These are phyloP conservation scores for Mycena pura DNA, from an alignment of 768 basidiomycete species.

Conservation along the genomic window DNA sequence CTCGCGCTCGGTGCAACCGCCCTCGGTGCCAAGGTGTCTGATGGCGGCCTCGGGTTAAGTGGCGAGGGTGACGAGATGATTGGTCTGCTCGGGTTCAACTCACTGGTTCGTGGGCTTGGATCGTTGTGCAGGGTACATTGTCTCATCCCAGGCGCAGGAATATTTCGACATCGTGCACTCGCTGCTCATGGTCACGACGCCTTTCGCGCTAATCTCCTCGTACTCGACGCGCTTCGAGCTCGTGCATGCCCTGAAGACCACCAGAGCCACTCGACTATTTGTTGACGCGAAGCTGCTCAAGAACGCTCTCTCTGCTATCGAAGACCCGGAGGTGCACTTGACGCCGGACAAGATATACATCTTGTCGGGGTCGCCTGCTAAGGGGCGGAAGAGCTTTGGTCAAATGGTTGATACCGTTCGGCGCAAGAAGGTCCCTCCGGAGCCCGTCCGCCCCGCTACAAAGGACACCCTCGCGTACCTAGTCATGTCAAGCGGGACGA, in stretches of 20 bases:
- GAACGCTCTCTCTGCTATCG: slow-evolving; percentile 21
- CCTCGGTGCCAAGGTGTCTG: slow-evolving; percentile 48
- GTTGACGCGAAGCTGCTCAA: slow-evolving; percentile 53
- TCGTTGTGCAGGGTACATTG: background rate
- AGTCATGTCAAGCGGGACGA: slow-evolving; percentile 81
- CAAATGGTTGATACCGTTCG: slow-evolving; percentile 51
- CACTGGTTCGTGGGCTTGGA: slow-evolving; percentile 51
- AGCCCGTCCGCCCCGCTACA: slow-evolving; percentile 51
- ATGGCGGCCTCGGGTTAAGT: slow-evolving; percentile 64
- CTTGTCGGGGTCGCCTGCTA: slow-evolving; percentile 45
- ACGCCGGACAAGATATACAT: slow-evolving; percentile 55
- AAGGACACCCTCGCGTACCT: slow-evolving; percentile 70
- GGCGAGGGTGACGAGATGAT: slow-evolving; percentile 60
- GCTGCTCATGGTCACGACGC: slow-evolving; percentile 54
- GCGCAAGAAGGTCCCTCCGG: slow-evolving; percentile 43
- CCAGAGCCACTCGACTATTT: slow-evolving; percentile 59
- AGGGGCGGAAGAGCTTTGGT: slow-evolving; percentile 51
- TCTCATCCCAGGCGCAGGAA: slow-evolving; percentile 47
- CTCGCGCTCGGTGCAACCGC: slow-evolving; percentile 65
- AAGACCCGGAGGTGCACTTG: slow-evolving; percentile 39
- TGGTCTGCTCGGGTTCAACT: slow-evolving; percentile 76
- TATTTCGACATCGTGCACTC: slow-evolving; percentile 58
- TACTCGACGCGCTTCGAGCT: slow-evolving; percentile 66
- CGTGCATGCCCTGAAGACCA: slow-evolving; percentile 53
- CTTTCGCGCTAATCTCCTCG: slow-evolving; percentile 59